phyloP scores from a whole-genome alignment of 192 early-diverging fungal genomes.

The Pilobolus umbonatus region DNA sequence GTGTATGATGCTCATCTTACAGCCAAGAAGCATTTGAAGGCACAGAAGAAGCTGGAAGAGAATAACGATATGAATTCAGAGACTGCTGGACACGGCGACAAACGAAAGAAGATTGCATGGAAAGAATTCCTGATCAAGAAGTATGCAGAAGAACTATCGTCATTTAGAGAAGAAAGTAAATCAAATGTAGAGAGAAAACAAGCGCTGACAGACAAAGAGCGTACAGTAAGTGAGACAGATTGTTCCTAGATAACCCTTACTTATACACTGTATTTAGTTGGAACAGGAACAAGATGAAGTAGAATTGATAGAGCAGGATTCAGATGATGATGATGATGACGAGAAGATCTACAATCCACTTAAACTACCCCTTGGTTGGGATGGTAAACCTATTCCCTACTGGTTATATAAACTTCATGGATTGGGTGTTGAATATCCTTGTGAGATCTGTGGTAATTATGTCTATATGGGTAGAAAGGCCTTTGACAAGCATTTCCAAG shows the following conservation, averaged over 20 bases:
- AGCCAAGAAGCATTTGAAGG: constrained; percentile 91
- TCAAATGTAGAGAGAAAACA: constrained; percentile 90
- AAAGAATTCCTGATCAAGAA: constrained; percentile 55
- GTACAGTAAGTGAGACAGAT: constrained; percentile 47
- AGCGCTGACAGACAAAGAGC: constrained; percentile 83
- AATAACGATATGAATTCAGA: constrained; percentile 24
- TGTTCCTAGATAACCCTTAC: neutral
- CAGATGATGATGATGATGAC: constrained; percentile 61
- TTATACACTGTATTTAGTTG: constrained; percentile 32
- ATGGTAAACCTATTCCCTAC: constrained; percentile 98
- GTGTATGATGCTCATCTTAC: constrained; percentile 82
- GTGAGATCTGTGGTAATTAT: constrained; percentile 95
- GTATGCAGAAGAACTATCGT: constrained; percentile 53
- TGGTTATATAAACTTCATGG: constrained; percentile 99
- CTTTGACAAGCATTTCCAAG: constrained; percentile 94
- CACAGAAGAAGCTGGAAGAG: constrained; percentile 43
- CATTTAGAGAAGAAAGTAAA: constrained; percentile 69
- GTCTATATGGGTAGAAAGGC: constrained; percentile 96
- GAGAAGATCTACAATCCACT: constrained; percentile 96
- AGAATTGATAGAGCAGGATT: constrained; percentile 57
- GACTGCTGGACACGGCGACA: constrained; percentile 38
- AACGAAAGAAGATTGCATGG: constrained; percentile 59
- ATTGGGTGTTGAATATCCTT: constrained; percentile 87
- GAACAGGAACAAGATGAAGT: constrained; percentile 70
- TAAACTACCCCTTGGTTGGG: constrained; percentile 94